phyloP scores from a whole-genome alignment of 768 basidiomycete genomes.

The Trametes maxima region DNA sequence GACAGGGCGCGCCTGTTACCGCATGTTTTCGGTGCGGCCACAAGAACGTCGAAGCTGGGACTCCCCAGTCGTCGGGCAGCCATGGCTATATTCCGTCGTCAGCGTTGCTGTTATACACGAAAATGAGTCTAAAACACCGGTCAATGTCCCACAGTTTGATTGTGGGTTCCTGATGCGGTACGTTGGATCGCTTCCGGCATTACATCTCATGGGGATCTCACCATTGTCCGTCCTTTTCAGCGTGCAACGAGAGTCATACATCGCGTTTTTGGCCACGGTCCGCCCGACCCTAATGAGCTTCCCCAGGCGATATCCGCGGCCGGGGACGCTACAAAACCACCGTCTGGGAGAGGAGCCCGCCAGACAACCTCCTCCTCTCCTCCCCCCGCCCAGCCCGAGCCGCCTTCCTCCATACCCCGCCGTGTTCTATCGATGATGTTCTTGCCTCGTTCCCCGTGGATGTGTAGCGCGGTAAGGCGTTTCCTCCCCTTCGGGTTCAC shows the following conservation, averaged over 20 bases:
- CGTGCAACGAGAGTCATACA: constrained; percentile 17
- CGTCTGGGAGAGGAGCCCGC: constrained; percentile 5
- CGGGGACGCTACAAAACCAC: constrained; percentile 19
- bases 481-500: constrained; percentile 9
- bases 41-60: constrained; percentile 21
- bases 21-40: constrained; percentile 23
- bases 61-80: constrained; percentile 16
- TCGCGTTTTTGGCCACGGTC: constrained; percentile 18
- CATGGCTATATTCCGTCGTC: constrained; percentile 16
- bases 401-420: constrained; percentile 10
- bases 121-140: constrained; percentile 11
- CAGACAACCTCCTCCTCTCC: constrained; percentile 9
- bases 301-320: constrained; percentile 12
- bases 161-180: constrained; percentile 16
- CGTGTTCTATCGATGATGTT: constrained; percentile 22
- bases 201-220: constrained; percentile 20
- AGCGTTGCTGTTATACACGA: constrained; percentile 2
- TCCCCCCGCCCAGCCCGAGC: not conserved
- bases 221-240: constrained; percentile 25
- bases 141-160: constrained; percentile 13
- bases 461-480: constrained; percentile 21
- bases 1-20: constrained; percentile 19
- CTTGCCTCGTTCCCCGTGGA: constrained; percentile 18
- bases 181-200: constrained; percentile 17
- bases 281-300: constrained; percentile 13